Evolutionary conservation across 2,329 filamentous ascomycete species (phyloP), one percentile per base, ranked within the genome.

Genomic region (Rachicladosporium sp.): DNA sequence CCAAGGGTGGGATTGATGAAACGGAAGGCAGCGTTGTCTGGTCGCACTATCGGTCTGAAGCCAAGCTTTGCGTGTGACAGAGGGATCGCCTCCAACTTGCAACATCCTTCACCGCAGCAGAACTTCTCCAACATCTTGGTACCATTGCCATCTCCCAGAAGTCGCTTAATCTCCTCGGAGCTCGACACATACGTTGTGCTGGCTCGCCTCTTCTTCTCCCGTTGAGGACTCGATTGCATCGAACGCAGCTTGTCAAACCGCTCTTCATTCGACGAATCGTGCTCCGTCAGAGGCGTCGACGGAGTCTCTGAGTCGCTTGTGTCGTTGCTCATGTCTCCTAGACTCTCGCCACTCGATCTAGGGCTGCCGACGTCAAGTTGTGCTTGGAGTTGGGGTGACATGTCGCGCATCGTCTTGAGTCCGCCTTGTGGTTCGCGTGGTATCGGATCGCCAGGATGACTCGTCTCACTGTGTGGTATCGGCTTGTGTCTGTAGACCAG

Each of bases 11-110:
- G 71, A 38, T 78, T 70, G 36, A 98, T 71, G 44, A 80, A 84
- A 41, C 76, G 73, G 65, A 83, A 98, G n/a, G 91, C 91, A 43
- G 80, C 74, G 53, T 93, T 96, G 59, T 91, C 78, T 1, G 89
- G 87, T 2, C 68, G 58, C 29, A 64, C 60, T 38, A 80, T 65
- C 3, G 72, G 68, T 4, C 56, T 55, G 35, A 60, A 64, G 36
- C 59, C 54, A 32, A 67, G 59, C 31, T 64, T 56, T 6, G 63
- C 56, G 4, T 63, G 65, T 43, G 70, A 60, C 5, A 67, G 58
- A 31, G 65, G 65, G 50, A 78, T 53, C 27, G 69, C 68, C 52
- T 76, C 68, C 42, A 75, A 63, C 54, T 74, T 68, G 57, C 76
- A 80, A 57, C 76, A 80, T 41, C 76, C 76, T 43, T 76, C 76